phyloP scores from a whole-genome alignment of 768 basidiomycete genomes.

The Antrodiella citrinella region DNA sequence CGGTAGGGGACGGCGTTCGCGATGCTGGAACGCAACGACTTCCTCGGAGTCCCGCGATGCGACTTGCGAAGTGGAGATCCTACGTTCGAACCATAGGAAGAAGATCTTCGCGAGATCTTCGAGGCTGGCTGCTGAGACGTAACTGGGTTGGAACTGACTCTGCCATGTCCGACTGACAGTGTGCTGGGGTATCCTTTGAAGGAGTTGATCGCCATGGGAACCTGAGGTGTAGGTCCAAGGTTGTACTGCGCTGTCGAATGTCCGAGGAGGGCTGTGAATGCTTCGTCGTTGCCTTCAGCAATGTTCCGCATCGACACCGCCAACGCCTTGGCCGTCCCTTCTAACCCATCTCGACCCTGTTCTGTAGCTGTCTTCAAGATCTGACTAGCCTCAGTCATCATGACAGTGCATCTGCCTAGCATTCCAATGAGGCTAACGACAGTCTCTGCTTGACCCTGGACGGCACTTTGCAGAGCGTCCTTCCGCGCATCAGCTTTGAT shows the following conservation, averaged over 20 bases:
- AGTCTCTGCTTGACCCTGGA: slow-evolving; percentile 56
- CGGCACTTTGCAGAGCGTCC: slow-evolving; percentile 52
- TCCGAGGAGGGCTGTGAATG: slow-evolving; percentile 60
- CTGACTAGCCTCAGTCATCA: slow-evolving; percentile 51
- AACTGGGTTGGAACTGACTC: slow-evolving; percentile 43
- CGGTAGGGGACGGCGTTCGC: slow-evolving; percentile 47
- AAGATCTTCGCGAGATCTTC: slow-evolving; percentile 34
- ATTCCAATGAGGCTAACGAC: slow-evolving; percentile 71
- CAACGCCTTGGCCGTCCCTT: slow-evolving; percentile 37
- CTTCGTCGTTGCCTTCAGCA: slow-evolving; percentile 61
- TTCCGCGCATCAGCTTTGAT: slow-evolving; percentile 58
- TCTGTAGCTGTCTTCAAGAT: slow-evolving; percentile 33
- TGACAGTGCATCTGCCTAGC: slow-evolving; percentile 70
- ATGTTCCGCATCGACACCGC: slow-evolving; percentile 43
- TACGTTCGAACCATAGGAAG: slow-evolving; percentile 33
- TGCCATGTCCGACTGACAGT: slow-evolving; percentile 30
- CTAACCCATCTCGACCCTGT: slow-evolving; percentile 28
- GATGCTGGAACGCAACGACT: slow-evolving; percentile 62
- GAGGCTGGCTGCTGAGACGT: slow-evolving; percentile 26
- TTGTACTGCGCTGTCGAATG: slow-evolving; percentile 58
- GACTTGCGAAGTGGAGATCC: slow-evolving; percentile 33
- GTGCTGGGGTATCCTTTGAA: slow-evolving; percentile 45
- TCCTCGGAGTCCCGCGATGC: slow-evolving; percentile 48
- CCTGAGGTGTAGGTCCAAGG: slow-evolving; percentile 21
- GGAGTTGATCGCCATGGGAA: slow-evolving; percentile 29